Evolutionary conservation across 495 filamentous ascomycete species (phyloP).

Genomic region (Tuber brumale): DNA sequence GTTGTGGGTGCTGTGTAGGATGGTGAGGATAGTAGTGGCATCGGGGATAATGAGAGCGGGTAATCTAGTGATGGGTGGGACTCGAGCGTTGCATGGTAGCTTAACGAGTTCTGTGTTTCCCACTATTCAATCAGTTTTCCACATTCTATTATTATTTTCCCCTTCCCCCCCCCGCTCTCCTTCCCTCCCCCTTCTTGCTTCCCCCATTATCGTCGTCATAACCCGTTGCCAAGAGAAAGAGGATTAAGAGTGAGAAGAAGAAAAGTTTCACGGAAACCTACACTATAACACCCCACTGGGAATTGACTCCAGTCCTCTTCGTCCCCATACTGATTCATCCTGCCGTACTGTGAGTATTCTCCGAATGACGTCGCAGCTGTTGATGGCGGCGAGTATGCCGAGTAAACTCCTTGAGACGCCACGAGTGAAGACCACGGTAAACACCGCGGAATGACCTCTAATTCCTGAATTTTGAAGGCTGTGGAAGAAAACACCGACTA

Average conservation of each 20-base stretch:
- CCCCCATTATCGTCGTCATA: neutral
- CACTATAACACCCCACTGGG: conserved; percentile 23
- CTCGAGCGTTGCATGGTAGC: conserved; percentile 37
- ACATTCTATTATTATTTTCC: neutral
- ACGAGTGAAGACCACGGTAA: conserved; percentile 39
- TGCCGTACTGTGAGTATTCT: conserved; percentile 28
- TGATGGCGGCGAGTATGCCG: conserved; percentile 30
- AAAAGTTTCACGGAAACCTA: conserved; percentile 5
- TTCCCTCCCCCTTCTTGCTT: neutral
- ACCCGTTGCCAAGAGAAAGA: neutral
- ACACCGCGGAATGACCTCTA: conserved; percentile 42
- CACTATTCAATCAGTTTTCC: conserved; percentile 3
- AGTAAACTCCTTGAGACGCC: conserved; percentile 34
- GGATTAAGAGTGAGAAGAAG: neutral
- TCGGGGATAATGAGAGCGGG: conserved; percentile 1
- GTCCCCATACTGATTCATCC: conserved; percentile 32
- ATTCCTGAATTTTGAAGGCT: conserved; percentile 42
- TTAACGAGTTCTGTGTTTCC: conserved; percentile 31
- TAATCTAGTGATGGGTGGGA: conserved; percentile 12
- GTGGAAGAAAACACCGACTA: conserved; percentile 27
- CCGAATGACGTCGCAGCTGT: conserved; percentile 26
- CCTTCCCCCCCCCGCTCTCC: neutral
- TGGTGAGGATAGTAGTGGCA: conserved; percentile 24
- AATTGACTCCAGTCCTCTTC: conserved; percentile 36
- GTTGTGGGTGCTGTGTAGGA: conserved; percentile 36